Conservation (phyloP, 23 red algal species). For the Gracilaria caudata region DNA sequence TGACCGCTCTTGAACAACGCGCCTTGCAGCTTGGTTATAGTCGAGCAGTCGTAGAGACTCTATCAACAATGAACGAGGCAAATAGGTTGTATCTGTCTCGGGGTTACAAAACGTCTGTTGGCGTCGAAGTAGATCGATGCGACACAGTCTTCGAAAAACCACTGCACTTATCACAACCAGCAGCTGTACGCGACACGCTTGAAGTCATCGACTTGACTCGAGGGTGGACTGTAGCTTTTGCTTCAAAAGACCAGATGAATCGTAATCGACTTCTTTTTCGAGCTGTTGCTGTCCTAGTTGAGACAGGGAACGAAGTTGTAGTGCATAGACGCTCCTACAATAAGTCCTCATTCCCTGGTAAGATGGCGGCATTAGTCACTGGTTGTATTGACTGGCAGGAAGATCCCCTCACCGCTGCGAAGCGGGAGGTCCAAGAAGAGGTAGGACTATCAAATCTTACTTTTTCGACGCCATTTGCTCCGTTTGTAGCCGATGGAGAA, state of each 20-base stretch:
- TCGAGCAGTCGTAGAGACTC: slow-evolving; percentile 40
- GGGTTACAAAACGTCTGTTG: slow-evolving; percentile 31
- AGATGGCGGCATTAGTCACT: slow-evolving; percentile 45
- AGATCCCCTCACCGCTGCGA: slow-evolving; percentile 41
- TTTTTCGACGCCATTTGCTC: slow-evolving; percentile 30
- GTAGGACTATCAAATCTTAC: slow-evolving; percentile 40
- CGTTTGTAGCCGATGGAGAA: slow-evolving; percentile 46
- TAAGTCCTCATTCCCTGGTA: slow-evolving; percentile 41
- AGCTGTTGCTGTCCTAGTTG: slow-evolving; percentile 62
- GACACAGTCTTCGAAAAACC: slow-evolving; percentile 61
- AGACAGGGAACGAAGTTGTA: slow-evolving; percentile 41
- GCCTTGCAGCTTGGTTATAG: slow-evolving; percentile 58
- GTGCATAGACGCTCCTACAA: slow-evolving; percentile 58
- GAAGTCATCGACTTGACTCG: slow-evolving; percentile 59
- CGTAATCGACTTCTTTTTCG: slow-evolving; percentile 37
- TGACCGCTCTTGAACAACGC: slow-evolving; percentile 66
- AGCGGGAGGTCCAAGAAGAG: slow-evolving; percentile 65
- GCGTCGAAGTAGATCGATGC: slow-evolving; percentile 51
- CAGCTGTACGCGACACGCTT: not conserved
- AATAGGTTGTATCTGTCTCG: slow-evolving; percentile 32
- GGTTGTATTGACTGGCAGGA: slow-evolving; percentile 63
- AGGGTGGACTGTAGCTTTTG: slow-evolving; percentile 45
- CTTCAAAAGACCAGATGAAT: slow-evolving; percentile 23
- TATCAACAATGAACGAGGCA: slow-evolving; percentile 39
- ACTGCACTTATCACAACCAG: not conserved